phyloP scores from a whole-genome alignment of 164 flowering plant genomes.

The Buxus sempervirens region DNA sequence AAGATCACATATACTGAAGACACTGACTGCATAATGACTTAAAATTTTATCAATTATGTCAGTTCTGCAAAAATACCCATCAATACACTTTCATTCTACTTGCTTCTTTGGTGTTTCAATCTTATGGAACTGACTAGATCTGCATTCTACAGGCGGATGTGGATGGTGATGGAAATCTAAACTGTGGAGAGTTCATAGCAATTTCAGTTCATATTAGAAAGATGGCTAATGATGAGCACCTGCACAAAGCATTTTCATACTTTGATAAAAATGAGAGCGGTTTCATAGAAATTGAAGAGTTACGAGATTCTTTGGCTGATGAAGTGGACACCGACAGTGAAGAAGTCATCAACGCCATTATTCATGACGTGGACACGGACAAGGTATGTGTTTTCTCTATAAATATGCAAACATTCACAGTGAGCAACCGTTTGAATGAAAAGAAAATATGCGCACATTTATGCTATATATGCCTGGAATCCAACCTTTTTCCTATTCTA shows the following conservation, averaged over 20 bases:
- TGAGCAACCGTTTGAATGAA: too few species aligned
- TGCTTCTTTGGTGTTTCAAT: background rate
- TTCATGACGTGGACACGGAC: slow-evolving; percentile 87
- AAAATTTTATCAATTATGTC: too few species aligned
- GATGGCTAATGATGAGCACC: slow-evolving; percentile 81
- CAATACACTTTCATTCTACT: background rate
- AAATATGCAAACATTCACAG: too few species aligned
- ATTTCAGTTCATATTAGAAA: slow-evolving; percentile 76
- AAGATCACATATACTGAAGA: too few species aligned
- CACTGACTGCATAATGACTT: too few species aligned
- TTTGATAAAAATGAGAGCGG: slow-evolving; percentile 72
- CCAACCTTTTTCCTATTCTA: background rate
- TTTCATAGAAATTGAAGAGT: slow-evolving; percentile 82
- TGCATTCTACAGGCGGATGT: slow-evolving; percentile 69
- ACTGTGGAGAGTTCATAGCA: slow-evolving; percentile 81
- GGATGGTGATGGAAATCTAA: slow-evolving; percentile 69
- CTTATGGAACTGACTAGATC: background rate
- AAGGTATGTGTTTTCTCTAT: slow-evolving; percentile 48
- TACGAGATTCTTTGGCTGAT: slow-evolving; percentile 65
- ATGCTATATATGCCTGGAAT: background rate
- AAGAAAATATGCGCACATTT: background rate
- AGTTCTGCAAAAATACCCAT: too few species aligned
- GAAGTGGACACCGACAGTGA: slow-evolving; percentile 64
- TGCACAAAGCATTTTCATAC: slow-evolving; percentile 67
- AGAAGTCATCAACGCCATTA: slow-evolving; percentile 78